Conservation (phyloP, 331 rosid species). For the Rhamnella rubrinervis region DNA sequence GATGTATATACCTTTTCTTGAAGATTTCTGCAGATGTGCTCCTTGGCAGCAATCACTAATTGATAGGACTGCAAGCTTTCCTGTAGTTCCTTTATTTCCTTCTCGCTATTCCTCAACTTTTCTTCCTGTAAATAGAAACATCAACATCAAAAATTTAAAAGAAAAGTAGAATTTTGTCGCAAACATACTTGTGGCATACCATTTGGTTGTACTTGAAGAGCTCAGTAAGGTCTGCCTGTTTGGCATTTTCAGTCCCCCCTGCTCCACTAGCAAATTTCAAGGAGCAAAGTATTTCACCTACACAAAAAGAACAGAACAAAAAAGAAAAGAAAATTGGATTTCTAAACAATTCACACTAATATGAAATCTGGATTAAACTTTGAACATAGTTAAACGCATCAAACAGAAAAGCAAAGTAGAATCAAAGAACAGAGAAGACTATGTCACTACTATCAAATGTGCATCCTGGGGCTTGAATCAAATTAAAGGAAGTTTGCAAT, state of each 20-base stretch:
- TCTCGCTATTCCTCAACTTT: constrained; percentile 82
- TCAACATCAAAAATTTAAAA: constrained; percentile 9
- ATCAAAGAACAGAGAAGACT: background rate
- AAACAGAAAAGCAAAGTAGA: background rate
- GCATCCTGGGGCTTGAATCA: too few species aligned
- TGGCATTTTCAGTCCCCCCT: constrained; percentile 85
- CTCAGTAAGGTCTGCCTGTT: constrained; percentile 76
- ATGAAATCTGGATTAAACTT: too few species aligned
- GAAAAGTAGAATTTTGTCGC: background rate
- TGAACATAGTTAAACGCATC: background rate
- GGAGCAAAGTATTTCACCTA: constrained; percentile 91
- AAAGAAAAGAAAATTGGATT: background rate
- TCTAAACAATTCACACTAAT: too few species aligned
- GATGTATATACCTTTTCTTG: constrained; percentile 79
- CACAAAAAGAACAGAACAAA: background rate
- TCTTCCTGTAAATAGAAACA: constrained; percentile 58
- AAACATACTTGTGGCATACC: constrained; percentile 38
- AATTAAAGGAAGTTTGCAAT: too few species aligned
- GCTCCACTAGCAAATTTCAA: constrained; percentile 92
- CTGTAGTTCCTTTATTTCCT: constrained; percentile 82
- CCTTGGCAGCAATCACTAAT: constrained; percentile 77
- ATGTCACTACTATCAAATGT: too few species aligned
- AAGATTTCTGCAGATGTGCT: constrained; percentile 68
- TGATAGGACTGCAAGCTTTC: constrained; percentile 68
- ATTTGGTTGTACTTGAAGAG: constrained; percentile 92